A percentile compares a stretch with the other conserved stretches of the same genome.
These are phyloP conservation scores for Fusarium chlamydosporum DNA, from an alignment of 2,329 filamentous ascomycete genomes.

Conservation along the genomic window DNA sequence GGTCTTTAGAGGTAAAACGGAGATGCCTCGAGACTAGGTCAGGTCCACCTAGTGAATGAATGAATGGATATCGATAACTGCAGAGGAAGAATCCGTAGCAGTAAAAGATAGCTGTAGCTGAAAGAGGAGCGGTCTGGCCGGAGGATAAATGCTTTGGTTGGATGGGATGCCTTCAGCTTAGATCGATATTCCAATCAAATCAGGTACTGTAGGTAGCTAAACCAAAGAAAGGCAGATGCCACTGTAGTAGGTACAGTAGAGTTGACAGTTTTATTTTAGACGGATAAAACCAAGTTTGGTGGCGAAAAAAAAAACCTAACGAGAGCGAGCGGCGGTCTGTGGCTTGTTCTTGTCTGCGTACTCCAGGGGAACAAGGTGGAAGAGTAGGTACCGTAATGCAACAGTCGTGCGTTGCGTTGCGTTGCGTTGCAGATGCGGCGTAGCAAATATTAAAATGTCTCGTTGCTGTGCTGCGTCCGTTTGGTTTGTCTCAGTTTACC, in stretches of 20 bases:
- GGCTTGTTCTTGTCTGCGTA: conserved; percentile 20
- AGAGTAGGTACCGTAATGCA: neutral
- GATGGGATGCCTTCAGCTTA: conserved; percentile 29
- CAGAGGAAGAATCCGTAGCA: conserved; percentile 9
- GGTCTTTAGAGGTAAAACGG: conserved; percentile 29
- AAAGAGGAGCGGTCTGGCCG: conserved; percentile 33
- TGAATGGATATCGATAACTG: conserved; percentile 6
- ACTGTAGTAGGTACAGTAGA: conserved; percentile 5
- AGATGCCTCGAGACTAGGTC: conserved; percentile 43
- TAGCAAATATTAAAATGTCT: conserved; percentile 37
- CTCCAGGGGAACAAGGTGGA: conserved; percentile 4
- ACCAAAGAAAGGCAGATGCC: conserved; percentile 26
- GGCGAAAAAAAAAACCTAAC: conserved; percentile 19
- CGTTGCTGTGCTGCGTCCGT: conserved; percentile 33
- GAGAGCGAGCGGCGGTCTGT: conserved; percentile 27
- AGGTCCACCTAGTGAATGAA: conserved; percentile 23
- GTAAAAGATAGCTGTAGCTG: neutral
- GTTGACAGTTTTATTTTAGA: conserved; percentile 7
- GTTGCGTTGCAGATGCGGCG: conserved; percentile 45
- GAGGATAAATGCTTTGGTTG: conserved; percentile 28
- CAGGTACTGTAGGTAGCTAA: conserved; percentile 3
- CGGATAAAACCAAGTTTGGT: conserved; percentile 10
- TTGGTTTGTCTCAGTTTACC: conserved; percentile 42
- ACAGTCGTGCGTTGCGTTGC: conserved; percentile 11
- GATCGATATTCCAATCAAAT: neutral